These are phyloP conservation scores for Ceratocystis cubensis DNA, from an alignment of 2,329 filamentous ascomycete species.

Conservation along the genomic window DNA sequence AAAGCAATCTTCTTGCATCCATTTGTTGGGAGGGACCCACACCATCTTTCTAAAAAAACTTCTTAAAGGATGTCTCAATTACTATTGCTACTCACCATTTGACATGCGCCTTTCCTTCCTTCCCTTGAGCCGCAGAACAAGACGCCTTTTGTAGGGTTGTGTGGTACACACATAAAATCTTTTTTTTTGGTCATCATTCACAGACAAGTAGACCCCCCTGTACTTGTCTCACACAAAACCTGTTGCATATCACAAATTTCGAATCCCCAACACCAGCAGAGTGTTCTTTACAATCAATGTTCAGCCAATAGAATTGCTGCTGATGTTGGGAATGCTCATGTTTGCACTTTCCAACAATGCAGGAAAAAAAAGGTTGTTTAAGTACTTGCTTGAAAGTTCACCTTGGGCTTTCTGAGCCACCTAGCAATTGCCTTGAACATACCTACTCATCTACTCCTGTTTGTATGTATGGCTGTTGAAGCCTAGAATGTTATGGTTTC, in stretches of 20 bases:
- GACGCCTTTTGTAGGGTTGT: background rate
- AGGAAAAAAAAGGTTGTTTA: background rate
- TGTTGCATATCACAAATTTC: background rate
- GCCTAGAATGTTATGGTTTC: too few relatives aligned
- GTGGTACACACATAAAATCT: background rate
- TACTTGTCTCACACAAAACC: conserved; percentile 3
- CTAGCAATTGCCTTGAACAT: too few relatives aligned
- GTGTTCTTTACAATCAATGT: background rate
- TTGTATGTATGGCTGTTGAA: too few relatives aligned
- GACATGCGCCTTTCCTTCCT: conserved; percentile 9
- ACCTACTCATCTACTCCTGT: too few relatives aligned
- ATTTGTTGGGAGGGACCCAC: conserved; percentile 20
- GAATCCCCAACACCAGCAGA: conserved; percentile 13
- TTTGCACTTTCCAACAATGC: conserved; percentile 6
- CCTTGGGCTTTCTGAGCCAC: too few relatives aligned
- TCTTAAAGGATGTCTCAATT: conserved; percentile 7
- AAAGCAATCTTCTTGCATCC: background rate
- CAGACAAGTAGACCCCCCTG: background rate
- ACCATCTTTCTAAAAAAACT: conserved; percentile 12
- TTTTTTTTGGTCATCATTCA: background rate
- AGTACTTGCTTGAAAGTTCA: background rate
- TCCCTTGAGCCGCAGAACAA: conserved; percentile 10
- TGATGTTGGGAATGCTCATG: conserved; percentile 16
- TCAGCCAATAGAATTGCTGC: conserved; percentile 9
- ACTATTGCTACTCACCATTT: background rate